These are phyloP conservation scores for Nakazawaea molendinolei DNA, from an alignment of 805 yeast species.

Conservation along the genomic window DNA sequence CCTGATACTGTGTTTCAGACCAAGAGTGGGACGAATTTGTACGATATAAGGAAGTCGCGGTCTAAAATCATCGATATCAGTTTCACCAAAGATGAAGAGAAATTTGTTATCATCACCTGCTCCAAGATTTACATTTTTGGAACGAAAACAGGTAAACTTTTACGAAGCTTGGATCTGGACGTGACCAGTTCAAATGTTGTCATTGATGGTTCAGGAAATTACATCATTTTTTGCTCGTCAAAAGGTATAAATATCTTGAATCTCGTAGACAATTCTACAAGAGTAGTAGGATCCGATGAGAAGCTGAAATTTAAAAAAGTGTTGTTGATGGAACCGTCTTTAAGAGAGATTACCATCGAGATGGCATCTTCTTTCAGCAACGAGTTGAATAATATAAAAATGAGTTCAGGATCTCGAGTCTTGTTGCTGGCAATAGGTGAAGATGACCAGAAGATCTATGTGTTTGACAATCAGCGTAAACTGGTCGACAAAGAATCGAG, in stretches of 20 bases:
- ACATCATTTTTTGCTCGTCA: conserved; percentile 21
- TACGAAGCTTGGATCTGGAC: conserved; percentile 20
- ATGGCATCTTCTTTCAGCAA: conserved; percentile 9
- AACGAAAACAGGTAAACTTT: conserved; percentile 26
- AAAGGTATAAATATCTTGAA: conserved; percentile 26
- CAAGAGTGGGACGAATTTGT: conserved; percentile 33
- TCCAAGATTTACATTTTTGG: conserved; percentile 25
- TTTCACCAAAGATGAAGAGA: conserved; percentile 21
- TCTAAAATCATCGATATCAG: conserved; percentile 17
- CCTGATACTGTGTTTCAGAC: conserved; percentile 21
- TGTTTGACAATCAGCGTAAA: conserved; percentile 6
- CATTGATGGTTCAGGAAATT: conserved; percentile 25
- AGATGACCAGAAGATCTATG: conserved; percentile 8
- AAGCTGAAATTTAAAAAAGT: conserved; percentile 20
- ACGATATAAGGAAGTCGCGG: conserved; percentile 28
- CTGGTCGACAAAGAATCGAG: background rate
- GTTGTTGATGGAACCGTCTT: conserved; percentile 14
- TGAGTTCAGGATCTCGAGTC: background rate
- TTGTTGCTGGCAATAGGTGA: conserved; percentile 5
- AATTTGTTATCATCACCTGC: conserved; percentile 29
- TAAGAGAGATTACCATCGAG: conserved; percentile 6
- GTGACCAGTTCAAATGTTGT: conserved; percentile 13
- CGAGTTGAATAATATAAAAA: conserved; percentile 4
- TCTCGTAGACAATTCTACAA: conserved; percentile 16
- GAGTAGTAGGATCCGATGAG: conserved; percentile 24